A percentile compares a stretch with the other conserved stretches of the same genome.
These are phyloP conservation scores for Spongospora subterranea DNA, from an alignment of 208 protist genomes.

Conservation along the genomic window DNA sequence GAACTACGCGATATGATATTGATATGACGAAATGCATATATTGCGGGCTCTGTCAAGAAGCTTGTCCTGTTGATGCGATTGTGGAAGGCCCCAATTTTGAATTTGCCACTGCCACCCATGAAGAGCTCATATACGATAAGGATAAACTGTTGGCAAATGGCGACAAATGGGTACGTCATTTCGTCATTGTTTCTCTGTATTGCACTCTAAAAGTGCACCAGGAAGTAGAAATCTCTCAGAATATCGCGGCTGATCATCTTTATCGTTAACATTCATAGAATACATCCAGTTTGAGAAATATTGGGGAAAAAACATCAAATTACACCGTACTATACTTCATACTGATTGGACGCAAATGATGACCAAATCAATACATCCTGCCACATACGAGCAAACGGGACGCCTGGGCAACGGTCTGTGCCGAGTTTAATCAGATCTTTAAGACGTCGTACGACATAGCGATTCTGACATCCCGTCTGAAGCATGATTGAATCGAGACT, in stretches of 20 bases:
- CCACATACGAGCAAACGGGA: too few relatives aligned
- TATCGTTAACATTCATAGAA: too few relatives aligned
- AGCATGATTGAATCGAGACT: too few relatives aligned
- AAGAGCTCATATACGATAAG: slow-evolving; percentile 85
- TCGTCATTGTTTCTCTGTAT: background rate
- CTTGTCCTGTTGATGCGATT: slow-evolving; percentile 84
- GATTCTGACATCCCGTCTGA: too few relatives aligned
- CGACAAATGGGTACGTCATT: slow-evolving; percentile 72
- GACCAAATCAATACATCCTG: too few relatives aligned
- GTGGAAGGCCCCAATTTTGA: slow-evolving; percentile 86
- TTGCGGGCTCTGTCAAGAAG: slow-evolving; percentile 83
- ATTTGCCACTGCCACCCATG: slow-evolving; percentile 80
- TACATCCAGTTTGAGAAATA: too few relatives aligned
- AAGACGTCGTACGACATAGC: too few relatives aligned
- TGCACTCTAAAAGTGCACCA: background rate
- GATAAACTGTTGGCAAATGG: slow-evolving; percentile 82
- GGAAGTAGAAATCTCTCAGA: slow-evolving; percentile 78
- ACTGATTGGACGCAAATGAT: too few relatives aligned
- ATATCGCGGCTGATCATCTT: slow-evolving; percentile 76
- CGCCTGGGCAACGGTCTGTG: too few relatives aligned
- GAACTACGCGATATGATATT: slow-evolving; percentile 84
- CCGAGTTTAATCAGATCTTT: too few relatives aligned
- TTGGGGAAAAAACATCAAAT: too few relatives aligned
- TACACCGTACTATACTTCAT: too few relatives aligned
- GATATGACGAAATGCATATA: slow-evolving; percentile 88